Evolutionary conservation across 345 rosid species (phyloP), one percentile per base, ranked within the genome.

Genomic region (Sisymbrium altissimum): DNA sequence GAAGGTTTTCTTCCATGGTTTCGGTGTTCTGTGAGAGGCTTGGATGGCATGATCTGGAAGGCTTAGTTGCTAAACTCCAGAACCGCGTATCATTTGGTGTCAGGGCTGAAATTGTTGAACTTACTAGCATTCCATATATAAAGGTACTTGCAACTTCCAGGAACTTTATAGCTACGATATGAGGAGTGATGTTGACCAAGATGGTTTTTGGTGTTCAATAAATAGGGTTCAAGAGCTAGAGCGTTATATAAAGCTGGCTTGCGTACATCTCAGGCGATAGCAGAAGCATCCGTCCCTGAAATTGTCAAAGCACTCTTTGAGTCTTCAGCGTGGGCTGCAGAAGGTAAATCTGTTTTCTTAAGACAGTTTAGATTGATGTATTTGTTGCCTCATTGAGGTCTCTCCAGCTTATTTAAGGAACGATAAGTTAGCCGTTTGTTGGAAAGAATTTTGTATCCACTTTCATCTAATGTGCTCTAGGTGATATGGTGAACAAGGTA

Each of bases 61-160:
- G 92, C 70, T 74, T 94, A 83, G 90, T 92, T 71, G 84, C 88
- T 71, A 94, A 89, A 84, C 86, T 94, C 72, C 99, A 94, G 80
- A 92, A 89, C 80, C 97, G 97, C 69, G 96, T 94, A 74, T 94
- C 97, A 23, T 94, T 91, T 83, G 98, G 98, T 74, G 98, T 94
- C 77, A 85, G 97, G 74, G 99, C 99, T 74, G 99, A 94, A 79
- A 87, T 94, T 71, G 99, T 87, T 76, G 99, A 92, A 80, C 97
- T 94, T 74, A 92, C 98, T 33, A 86, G 83, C 56, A 92, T 91
- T 82, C 98, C 97, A 55, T 88, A 76, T 80, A 90, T 94, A 53
- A 94, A 94, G 97, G 99, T 86, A 81, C 65, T 63, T 52, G 32
- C 23, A 41, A 27, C 57, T 58, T 66, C 64, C 63, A 29, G 38